Conservation (phyloP, 2,329 filamentous ascomycete species). For the Paraphaeosphaeria minitans region DNA sequence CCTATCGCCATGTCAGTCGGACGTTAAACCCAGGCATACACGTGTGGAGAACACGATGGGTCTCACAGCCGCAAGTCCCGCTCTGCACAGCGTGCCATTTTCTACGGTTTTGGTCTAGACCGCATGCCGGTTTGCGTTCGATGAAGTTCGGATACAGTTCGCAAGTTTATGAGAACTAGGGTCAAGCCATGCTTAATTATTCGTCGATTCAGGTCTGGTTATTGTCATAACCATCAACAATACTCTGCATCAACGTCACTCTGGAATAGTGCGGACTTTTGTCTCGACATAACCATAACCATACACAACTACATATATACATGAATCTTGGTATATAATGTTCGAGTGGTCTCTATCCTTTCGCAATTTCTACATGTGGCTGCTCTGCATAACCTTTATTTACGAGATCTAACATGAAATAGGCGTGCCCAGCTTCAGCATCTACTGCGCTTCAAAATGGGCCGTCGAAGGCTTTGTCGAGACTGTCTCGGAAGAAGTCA, state of each 20-base stretch:
- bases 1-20: not conserved
- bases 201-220: not conserved
- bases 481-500: constrained; percentile 49
- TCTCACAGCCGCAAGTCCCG: not conserved
- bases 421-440: constrained; percentile 46
- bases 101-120: not conserved
- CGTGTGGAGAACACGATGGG: not conserved
- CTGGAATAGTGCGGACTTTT: constrained; percentile 11
- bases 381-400: not conserved
- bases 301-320: not conserved
- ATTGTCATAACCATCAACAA: constrained; percentile 7
- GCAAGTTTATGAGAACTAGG: not conserved
- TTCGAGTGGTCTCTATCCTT: no score
- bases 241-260: constrained; percentile 1
- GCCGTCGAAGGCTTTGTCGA: constrained; percentile 57
- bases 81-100: not conserved
- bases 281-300: not conserved
- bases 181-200: not conserved
- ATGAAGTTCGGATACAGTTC: not conserved
- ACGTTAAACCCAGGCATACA: not conserved
- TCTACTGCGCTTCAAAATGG: constrained; percentile 52
- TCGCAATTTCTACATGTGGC: not conserved
- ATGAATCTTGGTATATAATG: no score
- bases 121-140: not conserved
- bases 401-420: not conserved